A percentile compares a stretch with the other conserved stretches of the same genome.
phyloP scores from a whole-genome alignment of 345 rosid species.

The Excoecaria cochinchinensis region DNA sequence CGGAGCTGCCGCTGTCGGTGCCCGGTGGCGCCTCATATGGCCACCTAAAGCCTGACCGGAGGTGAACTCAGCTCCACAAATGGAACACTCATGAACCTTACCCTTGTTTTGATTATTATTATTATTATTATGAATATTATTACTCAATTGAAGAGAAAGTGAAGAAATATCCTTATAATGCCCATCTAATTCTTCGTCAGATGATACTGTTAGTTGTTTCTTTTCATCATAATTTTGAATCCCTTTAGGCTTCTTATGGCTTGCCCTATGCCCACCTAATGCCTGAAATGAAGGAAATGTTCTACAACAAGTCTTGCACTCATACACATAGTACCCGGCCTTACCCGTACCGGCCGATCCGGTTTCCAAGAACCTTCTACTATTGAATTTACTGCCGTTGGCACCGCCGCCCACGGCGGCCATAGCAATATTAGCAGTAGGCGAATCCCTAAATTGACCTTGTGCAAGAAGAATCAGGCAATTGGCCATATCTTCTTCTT shows the following conservation, averaged over 20 bases:
- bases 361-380: conserved; percentile 65
- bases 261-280: conserved; percentile 94
- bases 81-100: conserved; percentile 87
- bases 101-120: conserved; percentile 16
- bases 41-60: conserved; percentile 99
- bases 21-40: conserved; percentile 93
- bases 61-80: conserved; percentile 84
- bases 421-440: not conserved
- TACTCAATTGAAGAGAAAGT: conserved; percentile 61
- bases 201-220: conserved; percentile 9
- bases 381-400: conserved; percentile 43
- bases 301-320: conserved; percentile 87
- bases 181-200: conserved; percentile 35
- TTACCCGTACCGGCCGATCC: conserved; percentile 47
- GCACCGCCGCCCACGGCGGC: not conserved
- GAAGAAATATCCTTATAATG: conserved; percentile 40
- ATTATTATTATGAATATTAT: not conserved
- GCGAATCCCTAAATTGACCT: conserved; percentile 41
- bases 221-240: conserved; percentile 5
- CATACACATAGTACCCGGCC: conserved; percentile 76
- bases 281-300: conserved; percentile 96
- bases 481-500: conserved; percentile 90
- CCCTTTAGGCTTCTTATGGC: conserved; percentile 83
- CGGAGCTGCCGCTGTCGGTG: conserved; percentile 25
- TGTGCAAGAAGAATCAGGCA: conserved; percentile 88